Base-by-base conservation (phyloP, 257 asterid genomes). In the Petunia secreta region DNA sequence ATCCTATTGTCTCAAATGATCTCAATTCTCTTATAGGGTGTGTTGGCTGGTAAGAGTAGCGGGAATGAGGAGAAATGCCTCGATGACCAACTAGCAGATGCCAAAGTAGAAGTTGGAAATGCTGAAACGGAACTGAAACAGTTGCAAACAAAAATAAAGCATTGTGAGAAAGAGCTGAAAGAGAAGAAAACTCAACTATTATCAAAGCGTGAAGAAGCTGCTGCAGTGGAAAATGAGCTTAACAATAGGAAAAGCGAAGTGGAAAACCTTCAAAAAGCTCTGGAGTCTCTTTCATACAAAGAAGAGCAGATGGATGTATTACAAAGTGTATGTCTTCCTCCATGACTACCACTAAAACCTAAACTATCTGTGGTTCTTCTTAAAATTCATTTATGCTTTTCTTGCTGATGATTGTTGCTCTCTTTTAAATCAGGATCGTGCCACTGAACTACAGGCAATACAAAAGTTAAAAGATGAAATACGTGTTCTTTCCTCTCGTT, bases 61-160 rank as follows among this genome's bases (percentile, higher is more conserved):
- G 99, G 98, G 83, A 86, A 89, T 88, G 99, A 96, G 84, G 99
- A 96, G 84, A 96, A 96, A 83, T 96, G 99, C 86, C 98, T 96
- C 74, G 98, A 96, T 86, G 99, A 94, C 85, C 99, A 96, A 88
- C 89, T 96, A 62, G 91, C 84, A 69, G 99, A 96, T 86, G 98
- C 98, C 80, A 94, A 92, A 90, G 91, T 90, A 75, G 92, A 89
- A 66, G 99, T 94, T 79, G 99, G 98, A 87, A 87, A 74, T 78
- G 91, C 93, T 80, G 98, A 92, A 87, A 92, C 99, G 10, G 98
- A 94, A 82, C 67, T 96, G 92, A 96, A 96, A 90, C 99, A 93
- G 89, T 83, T 94, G 95, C 88, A 92, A 87, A 94, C 97, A 74
- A 92, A 88, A 88, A 82, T 91, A 87, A 88, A 83, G 81, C 99